Percentiles rank a stretch among this genome's conserved stretches.
Evolutionary conservation across 1,284 basidiomycete genomes (phyloP).

Genomic region (Ustilago tritici): DNA sequence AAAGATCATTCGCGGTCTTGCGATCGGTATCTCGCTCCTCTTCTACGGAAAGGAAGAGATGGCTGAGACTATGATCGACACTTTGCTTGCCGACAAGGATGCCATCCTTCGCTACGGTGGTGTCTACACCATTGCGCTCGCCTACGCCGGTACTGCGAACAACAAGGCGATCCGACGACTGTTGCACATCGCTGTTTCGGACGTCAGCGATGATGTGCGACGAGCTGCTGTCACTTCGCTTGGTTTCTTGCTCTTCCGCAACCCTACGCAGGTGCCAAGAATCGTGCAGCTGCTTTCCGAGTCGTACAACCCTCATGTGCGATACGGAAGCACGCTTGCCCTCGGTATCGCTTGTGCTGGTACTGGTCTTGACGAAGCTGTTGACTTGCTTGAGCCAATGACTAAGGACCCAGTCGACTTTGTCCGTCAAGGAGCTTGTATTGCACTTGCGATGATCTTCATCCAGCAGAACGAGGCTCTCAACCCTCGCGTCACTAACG

Average conservation of each 20-base stretch:
- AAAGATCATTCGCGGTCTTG: slow-evolving; percentile 69
- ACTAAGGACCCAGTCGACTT: slow-evolving; percentile 69
- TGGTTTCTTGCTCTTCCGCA: slow-evolving; percentile 69
- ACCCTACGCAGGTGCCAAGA: slow-evolving; percentile 68
- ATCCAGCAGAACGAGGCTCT: slow-evolving; percentile 68
- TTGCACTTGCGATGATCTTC: slow-evolving; percentile 67
- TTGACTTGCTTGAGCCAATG: slow-evolving; percentile 68
- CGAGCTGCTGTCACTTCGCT: slow-evolving; percentile 68
- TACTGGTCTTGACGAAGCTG: slow-evolving; percentile 68
- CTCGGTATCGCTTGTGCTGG: slow-evolving; percentile 69
- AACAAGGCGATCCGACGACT: slow-evolving; percentile 67
- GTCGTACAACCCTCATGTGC: slow-evolving; percentile 69
- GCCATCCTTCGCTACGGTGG: slow-evolving; percentile 69
- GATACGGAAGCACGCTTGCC: slow-evolving; percentile 69
- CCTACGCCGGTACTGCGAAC: slow-evolving; percentile 69
- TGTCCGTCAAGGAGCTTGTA: slow-evolving; percentile 68
- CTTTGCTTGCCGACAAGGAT: slow-evolving; percentile 66
- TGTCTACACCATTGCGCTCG: slow-evolving; percentile 68
- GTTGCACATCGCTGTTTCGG: slow-evolving; percentile 68
- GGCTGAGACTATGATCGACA: slow-evolving; percentile 67
- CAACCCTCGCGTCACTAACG: slow-evolving; percentile 65
- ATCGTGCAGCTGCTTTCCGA: slow-evolving; percentile 69
- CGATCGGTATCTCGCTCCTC: slow-evolving; percentile 68
- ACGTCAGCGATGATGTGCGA: slow-evolving; percentile 69
- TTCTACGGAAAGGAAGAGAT: slow-evolving; percentile 68